A percentile compares a stretch with the other conserved stretches of the same genome.
phyloP scores from a whole-genome alignment of 1,139 yeast species.

The Saccharomyces uvarum region DNA sequence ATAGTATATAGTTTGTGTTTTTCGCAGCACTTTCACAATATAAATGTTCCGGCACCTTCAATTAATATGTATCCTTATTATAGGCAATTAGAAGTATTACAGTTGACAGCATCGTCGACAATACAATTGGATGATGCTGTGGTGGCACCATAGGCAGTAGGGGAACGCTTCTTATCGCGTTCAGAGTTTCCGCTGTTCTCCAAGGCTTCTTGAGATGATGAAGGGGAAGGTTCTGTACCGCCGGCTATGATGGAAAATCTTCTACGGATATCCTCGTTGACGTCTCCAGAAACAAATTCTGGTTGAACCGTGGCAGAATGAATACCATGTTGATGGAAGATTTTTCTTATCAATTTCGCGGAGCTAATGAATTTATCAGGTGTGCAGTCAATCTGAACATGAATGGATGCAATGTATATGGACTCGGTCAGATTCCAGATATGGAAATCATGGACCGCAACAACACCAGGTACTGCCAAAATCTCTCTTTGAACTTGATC shows the following conservation, averaged over 20 bases:
- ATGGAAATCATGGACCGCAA: conserved; percentile 88
- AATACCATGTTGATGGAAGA: conserved; percentile 77
- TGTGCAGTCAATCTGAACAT: conserved; percentile 60
- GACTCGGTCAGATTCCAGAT: conserved; percentile 94
- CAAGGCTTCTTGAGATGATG: not conserved
- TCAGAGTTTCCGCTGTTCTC: not conserved
- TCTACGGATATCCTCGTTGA: conserved; percentile 28
- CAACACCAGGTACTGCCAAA: conserved; percentile 58
- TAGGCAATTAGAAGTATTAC: conserved; percentile 1
- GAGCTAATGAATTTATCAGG: conserved; percentile 64
- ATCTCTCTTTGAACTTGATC: conserved; percentile 67
- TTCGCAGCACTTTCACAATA: not conserved
- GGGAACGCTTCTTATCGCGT: not conserved
- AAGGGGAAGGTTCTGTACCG: conserved; percentile 16
- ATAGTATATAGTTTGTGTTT: not conserved
- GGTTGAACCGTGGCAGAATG: conserved; percentile 96
- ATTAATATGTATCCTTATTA: not conserved
- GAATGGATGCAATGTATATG: conserved; percentile 80
- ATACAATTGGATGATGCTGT: not conserved
- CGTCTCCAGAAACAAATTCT: conserved; percentile 44
- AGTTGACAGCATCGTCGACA: conserved; percentile 1
- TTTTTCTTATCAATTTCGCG: conserved; percentile 68
- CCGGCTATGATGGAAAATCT: conserved; percentile 35
- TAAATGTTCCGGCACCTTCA: not conserved
- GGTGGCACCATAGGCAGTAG: not conserved